phyloP scores from a whole-genome alignment of 73 alveolate species.

The Paramecium primaurelia region DNA sequence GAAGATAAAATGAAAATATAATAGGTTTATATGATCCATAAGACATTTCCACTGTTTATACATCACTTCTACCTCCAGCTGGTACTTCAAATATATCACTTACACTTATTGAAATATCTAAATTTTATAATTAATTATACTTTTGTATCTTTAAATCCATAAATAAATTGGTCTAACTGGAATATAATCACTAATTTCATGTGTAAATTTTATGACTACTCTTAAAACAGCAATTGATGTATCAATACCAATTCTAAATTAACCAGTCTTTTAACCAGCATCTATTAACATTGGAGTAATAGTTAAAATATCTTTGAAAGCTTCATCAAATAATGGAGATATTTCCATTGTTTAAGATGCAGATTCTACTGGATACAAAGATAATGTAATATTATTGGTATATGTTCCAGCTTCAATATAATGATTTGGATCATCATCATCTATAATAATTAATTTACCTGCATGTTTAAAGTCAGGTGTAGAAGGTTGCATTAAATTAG shows the following conservation, averaged over 20 bases:
- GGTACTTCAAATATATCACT: neutral
- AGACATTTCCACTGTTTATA: neutral
- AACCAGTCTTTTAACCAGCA: neutral
- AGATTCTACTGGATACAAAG: neutral
- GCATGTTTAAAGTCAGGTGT: slow-evolving; percentile 36
- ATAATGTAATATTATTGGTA: neutral
- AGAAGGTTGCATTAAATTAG: neutral
- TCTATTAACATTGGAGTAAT: slow-evolving; percentile 2
- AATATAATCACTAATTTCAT: neutral
- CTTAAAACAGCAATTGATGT: slow-evolving; percentile 26
- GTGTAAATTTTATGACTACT: slow-evolving; percentile 26
- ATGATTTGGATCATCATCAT: slow-evolving; percentile 11
- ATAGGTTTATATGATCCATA: slow-evolving; percentile 33
- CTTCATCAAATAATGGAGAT: neutral
- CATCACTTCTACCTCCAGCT: slow-evolving; percentile 37
- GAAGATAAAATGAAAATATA: neutral
- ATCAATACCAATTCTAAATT: slow-evolving; percentile 11
- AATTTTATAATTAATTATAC: neutral
- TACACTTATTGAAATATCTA: neutral
- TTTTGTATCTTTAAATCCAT: slow-evolving; percentile 32
- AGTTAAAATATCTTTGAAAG: neutral
- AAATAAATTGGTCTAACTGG: slow-evolving; percentile 37
- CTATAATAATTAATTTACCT: slow-evolving; percentile 11
- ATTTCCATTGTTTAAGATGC: neutral
- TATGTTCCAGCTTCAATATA: slow-evolving; percentile 46